Conservation (phyloP, 208 protist genomes). For the Angomonas ambiguus region DNA sequence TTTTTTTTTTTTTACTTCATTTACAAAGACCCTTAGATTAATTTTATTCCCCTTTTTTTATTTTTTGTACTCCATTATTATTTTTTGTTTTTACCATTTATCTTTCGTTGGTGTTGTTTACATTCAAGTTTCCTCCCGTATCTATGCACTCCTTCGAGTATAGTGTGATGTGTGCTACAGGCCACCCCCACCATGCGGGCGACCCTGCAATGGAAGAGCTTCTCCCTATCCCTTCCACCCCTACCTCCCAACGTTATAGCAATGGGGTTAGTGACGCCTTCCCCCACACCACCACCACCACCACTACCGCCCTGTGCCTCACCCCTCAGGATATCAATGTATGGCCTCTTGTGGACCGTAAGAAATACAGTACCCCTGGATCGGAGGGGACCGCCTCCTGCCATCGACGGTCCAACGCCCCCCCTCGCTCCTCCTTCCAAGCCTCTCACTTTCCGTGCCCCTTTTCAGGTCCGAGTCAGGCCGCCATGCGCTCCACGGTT, state of each 20-base stretch:
- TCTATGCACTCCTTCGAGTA: no score
- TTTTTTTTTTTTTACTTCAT: no score
- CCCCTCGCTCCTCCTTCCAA: not conserved
- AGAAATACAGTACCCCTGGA: not conserved
- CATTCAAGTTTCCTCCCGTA: no score
- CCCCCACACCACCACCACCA: not conserved
- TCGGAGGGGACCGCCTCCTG: not conserved
- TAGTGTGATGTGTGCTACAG: no score
- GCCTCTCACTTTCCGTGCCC: not conserved
- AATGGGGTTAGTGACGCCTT: not conserved
- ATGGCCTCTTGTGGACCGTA: not conserved
- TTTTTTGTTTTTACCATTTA: constrained; percentile 5
- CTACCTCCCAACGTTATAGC: not conserved
- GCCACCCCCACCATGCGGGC: no score
- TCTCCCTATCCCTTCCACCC: not conserved
- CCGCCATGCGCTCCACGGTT: not conserved
- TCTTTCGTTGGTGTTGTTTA: no score
- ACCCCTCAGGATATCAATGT: not conserved
- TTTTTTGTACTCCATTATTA: no score
- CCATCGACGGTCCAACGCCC: not conserved
- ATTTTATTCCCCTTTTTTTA: no score
- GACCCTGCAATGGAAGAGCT: not conserved
- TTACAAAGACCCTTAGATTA: no score
- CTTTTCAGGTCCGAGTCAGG: not conserved
- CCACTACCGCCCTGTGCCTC: not conserved